These are phyloP conservation scores for Neophaeococcomyces aloes DNA, from an alignment of 2,329 filamentous ascomycete genomes.

Conservation along the genomic window DNA sequence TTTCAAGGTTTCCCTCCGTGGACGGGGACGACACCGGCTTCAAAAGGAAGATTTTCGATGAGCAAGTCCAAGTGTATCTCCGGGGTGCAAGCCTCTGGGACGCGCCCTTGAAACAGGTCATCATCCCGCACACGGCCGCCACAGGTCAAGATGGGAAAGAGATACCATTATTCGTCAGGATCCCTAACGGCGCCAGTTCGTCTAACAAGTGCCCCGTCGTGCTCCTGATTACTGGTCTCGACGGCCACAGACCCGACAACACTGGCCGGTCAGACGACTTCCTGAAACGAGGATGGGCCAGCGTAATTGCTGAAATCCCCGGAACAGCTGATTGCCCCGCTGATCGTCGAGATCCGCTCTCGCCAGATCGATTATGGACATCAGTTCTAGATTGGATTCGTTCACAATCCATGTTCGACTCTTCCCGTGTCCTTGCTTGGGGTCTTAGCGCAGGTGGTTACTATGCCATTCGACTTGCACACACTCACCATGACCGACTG, in stretches of 20 bases:
- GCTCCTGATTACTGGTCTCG: constrained; percentile 51
- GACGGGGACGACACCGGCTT: constrained; percentile 22
- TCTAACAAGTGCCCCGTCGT: constrained; percentile 36
- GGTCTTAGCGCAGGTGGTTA: constrained; percentile 57
- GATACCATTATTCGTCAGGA: constrained; percentile 31
- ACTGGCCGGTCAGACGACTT: constrained; percentile 52
- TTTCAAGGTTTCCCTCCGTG: constrained; percentile 53
- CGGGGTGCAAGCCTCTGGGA: constrained; percentile 47
- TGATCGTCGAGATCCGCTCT: constrained; percentile 48
- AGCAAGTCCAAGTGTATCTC: constrained; percentile 54
- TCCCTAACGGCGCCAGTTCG: constrained; percentile 26
- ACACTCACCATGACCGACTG: constrained; percentile 50
- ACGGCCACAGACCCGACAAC: constrained; percentile 55
- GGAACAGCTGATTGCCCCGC: constrained; percentile 59
- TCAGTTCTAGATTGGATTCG: constrained; percentile 53
- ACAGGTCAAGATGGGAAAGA: constrained; percentile 26
- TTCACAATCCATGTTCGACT: constrained; percentile 43
- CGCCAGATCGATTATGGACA: constrained; percentile 51
- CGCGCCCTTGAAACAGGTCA: constrained; percentile 28
- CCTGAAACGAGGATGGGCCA: constrained; percentile 51
- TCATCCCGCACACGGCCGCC: constrained; percentile 31
- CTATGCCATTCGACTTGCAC: constrained; percentile 57
- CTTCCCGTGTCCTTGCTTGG: constrained; percentile 50
- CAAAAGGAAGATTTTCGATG: constrained; percentile 54
- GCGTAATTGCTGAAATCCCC: constrained; percentile 53